Conservation (phyloP, 2,329 filamentous ascomycete species). For the Penicillium sp. region DNA sequence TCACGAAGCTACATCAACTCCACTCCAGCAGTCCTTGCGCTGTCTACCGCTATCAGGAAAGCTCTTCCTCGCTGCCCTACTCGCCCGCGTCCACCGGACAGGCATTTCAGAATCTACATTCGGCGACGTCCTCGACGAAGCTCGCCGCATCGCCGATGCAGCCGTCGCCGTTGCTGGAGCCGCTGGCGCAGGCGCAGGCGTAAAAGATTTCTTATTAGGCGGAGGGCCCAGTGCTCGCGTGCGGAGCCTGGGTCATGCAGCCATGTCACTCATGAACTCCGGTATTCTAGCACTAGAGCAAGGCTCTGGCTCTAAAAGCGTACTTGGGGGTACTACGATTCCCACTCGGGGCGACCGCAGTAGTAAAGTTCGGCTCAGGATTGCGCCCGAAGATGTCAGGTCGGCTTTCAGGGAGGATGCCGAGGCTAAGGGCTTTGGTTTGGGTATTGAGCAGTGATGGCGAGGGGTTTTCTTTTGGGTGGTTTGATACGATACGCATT, state of each 20-base stretch:
- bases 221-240: slow-evolving; percentile 49
- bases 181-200: slow-evolving; percentile 53
- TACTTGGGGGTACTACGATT: slow-evolving; percentile 43
- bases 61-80: slow-evolving; percentile 77
- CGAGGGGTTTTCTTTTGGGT: neutral
- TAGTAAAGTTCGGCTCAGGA: slow-evolving; percentile 79
- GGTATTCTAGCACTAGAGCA: slow-evolving; percentile 81
- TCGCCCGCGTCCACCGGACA: slow-evolving; percentile 75
- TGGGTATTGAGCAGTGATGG: slow-evolving; percentile 45
- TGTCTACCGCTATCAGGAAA: slow-evolving; percentile 79
- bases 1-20: slow-evolving; percentile 89
- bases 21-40: slow-evolving; percentile 84
- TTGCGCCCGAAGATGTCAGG: slow-evolving; percentile 88
- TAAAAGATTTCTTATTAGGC: slow-evolving; percentile 61
- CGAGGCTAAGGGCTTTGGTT: slow-evolving; percentile 77
- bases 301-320: slow-evolving; percentile 28
- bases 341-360: slow-evolving; percentile 75
- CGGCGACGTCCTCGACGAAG: slow-evolving; percentile 86
- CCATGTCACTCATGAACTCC: slow-evolving; percentile 79
- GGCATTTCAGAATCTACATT: slow-evolving; percentile 85
- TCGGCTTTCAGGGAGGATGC: slow-evolving; percentile 84
- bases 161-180: slow-evolving; percentile 50
- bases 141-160: slow-evolving; percentile 61
- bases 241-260: slow-evolving; percentile 66
- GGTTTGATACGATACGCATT: slow-evolving; percentile 9